Conservation (phyloP, 106 monocot species). For the Xerophyta viscosa region DNA sequence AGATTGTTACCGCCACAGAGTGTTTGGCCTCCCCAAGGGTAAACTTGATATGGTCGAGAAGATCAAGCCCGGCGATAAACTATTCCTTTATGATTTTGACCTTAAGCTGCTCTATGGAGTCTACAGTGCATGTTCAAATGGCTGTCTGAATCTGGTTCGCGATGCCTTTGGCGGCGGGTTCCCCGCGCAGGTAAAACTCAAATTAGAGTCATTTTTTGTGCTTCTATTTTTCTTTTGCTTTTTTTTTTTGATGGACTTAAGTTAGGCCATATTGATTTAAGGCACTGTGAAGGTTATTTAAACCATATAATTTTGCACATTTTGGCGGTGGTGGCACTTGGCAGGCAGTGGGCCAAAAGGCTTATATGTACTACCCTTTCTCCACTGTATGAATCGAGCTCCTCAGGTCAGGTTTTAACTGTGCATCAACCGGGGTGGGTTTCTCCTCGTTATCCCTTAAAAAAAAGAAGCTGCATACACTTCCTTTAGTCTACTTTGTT, state of each 20-base stretch:
- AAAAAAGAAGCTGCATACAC: too few species aligned
- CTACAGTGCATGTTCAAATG: slow-evolving; percentile 35
- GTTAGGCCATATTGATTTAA: too few species aligned
- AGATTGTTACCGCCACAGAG: slow-evolving; percentile 45
- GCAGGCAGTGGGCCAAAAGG: too few species aligned
- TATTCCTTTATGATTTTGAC: slow-evolving; percentile 64
- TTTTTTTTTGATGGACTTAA: not conserved
- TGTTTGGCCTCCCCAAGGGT: slow-evolving; percentile 50
- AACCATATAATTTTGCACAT: too few species aligned
- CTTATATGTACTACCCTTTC: too few species aligned
- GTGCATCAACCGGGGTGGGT: too few species aligned
- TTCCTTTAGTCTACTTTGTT: too few species aligned
- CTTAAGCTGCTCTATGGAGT: slow-evolving; percentile 56
- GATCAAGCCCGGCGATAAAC: slow-evolving; percentile 37
- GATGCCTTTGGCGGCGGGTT: slow-evolving; percentile 41
- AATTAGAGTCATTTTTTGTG: not conserved
- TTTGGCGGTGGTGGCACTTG: too few species aligned
- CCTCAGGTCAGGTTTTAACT: too few species aligned
- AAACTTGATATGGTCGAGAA: slow-evolving; percentile 34
- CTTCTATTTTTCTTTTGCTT: not conserved
- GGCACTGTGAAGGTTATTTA: too few species aligned
- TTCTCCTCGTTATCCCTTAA: too few species aligned
- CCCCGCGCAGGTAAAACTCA: slow-evolving; percentile 51
- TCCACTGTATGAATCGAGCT: too few species aligned
- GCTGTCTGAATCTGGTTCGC: slow-evolving; percentile 30